phyloP scores from a whole-genome alignment of 805 yeast species.

The Saturnispora diversa region DNA sequence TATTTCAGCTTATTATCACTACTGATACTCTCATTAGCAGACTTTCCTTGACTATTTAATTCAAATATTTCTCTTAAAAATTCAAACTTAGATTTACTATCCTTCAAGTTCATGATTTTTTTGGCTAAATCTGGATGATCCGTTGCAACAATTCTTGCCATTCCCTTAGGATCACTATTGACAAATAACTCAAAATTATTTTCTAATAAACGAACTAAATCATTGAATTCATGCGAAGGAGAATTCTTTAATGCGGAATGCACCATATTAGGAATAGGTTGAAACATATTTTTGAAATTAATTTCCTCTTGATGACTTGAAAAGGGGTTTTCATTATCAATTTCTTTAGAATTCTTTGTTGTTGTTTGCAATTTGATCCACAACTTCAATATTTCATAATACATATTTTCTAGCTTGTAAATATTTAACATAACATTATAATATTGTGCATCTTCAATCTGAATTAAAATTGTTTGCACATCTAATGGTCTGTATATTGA shows the following conservation, averaged over 20 bases:
- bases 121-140: constrained; percentile 35
- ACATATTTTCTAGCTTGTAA: constrained; percentile 46
- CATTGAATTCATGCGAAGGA: constrained; percentile 15
- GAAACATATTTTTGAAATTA: constrained; percentile 23
- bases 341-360: not conserved
- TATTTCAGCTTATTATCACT: constrained; percentile 17
- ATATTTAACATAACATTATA: constrained; percentile 50
- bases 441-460: constrained; percentile 48
- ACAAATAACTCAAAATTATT: constrained; percentile 27
- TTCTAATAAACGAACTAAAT: constrained; percentile 24
- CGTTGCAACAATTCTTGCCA: constrained; percentile 32
- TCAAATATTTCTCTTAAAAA: constrained; percentile 32
- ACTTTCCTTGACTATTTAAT: constrained; percentile 13
- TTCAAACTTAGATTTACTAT: constrained; percentile 22
- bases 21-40: constrained; percentile 25
- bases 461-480: constrained; percentile 39
- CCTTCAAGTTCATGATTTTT: constrained; percentile 29
- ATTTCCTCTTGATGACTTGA: not conserved
- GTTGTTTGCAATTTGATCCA: constrained; percentile 34
- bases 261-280: constrained; percentile 25
- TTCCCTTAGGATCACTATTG: constrained; percentile 27
- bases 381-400: constrained; percentile 44
- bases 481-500: constrained; percentile 57
- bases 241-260: constrained; percentile 20
- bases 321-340: constrained; percentile 4